Evolutionary conservation across 2,329 filamentous ascomycete genomes (phyloP).

Genomic region (Monilinia laxa): DNA sequence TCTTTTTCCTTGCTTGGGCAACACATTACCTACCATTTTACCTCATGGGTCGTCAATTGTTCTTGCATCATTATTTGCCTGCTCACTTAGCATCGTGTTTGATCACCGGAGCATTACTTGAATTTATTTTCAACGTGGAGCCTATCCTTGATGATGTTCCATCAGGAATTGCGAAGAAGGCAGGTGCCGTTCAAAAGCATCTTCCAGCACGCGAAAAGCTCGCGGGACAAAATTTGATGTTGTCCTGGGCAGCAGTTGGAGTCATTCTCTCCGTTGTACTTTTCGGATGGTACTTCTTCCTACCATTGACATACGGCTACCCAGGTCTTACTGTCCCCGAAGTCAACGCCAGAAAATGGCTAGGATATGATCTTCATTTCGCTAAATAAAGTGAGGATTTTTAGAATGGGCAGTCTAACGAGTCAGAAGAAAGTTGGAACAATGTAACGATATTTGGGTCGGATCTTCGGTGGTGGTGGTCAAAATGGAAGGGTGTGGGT

Average conservation of each 20-base stretch:
- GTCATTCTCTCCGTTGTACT: constrained; percentile 68
- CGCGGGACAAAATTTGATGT: constrained; percentile 71
- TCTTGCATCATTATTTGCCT: constrained; percentile 96
- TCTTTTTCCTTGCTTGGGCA: constrained; percentile 98
- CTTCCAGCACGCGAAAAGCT: constrained; percentile 80
- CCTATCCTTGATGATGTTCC: constrained; percentile 58
- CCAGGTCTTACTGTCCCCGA: constrained; percentile 79
- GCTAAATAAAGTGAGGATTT: constrained; percentile 65
- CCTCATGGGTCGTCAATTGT: constrained; percentile 96
- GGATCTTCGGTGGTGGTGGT: not conserved
- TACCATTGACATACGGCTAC: constrained; percentile 92
- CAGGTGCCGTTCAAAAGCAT: constrained; percentile 52
- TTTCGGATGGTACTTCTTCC: constrained; percentile 87
- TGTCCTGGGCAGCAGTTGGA: constrained; percentile 73
- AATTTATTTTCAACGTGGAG: constrained; percentile 95
- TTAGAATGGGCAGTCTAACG: not conserved
- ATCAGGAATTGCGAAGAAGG: constrained; percentile 46
- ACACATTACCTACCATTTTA: constrained; percentile 97
- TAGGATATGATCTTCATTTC: constrained; percentile 97
- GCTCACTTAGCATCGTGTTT: constrained; percentile 88
- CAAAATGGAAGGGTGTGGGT: not conserved
- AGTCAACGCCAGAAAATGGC: constrained; percentile 85
- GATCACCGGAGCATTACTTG: constrained; percentile 85
- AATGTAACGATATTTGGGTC: constrained; percentile 7
- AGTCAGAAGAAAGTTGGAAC: not conserved